phyloP scores from a whole-genome alignment of 306 rosid genomes.

The Luffa aegyptiaca region DNA sequence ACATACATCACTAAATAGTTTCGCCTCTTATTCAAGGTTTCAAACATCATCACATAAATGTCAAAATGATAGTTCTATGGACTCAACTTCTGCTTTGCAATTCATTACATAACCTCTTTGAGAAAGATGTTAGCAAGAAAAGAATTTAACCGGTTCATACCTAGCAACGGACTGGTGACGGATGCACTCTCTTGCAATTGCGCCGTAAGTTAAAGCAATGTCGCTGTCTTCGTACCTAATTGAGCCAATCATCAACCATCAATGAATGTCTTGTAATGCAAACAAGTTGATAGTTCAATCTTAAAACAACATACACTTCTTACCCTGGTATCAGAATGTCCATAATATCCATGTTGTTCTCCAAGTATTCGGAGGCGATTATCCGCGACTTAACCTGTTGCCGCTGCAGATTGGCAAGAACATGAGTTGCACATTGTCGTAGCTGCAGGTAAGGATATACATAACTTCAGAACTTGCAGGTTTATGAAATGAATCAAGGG shows the following conservation, averaged over 20 bases:
- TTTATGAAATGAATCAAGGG: neutral
- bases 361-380: conserved; percentile 44
- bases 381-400: conserved; percentile 37
- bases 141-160: conserved; percentile 5
- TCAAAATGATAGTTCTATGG: neutral
- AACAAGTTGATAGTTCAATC: neutral
- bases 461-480: neutral
- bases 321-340: conserved; percentile 48
- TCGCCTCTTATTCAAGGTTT: neutral
- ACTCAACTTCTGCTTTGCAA: neutral
- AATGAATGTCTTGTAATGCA: neutral
- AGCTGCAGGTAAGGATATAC: conserved; percentile 20
- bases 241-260: neutral
- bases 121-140: neutral
- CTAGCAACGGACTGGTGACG: conserved; percentile 33
- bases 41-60: neutral
- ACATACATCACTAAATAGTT: neutral
- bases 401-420: conserved; percentile 57
- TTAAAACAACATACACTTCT: neutral
- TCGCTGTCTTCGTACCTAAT: conserved; percentile 25
- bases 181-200: conserved; percentile 31
- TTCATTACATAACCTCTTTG: neutral
- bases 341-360: conserved; percentile 43
- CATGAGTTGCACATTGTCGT: conserved; percentile 46
- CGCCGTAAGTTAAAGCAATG: conserved; percentile 27